Conservation (phyloP, 345 rosid genomes). For the Kandelia obovata region DNA sequence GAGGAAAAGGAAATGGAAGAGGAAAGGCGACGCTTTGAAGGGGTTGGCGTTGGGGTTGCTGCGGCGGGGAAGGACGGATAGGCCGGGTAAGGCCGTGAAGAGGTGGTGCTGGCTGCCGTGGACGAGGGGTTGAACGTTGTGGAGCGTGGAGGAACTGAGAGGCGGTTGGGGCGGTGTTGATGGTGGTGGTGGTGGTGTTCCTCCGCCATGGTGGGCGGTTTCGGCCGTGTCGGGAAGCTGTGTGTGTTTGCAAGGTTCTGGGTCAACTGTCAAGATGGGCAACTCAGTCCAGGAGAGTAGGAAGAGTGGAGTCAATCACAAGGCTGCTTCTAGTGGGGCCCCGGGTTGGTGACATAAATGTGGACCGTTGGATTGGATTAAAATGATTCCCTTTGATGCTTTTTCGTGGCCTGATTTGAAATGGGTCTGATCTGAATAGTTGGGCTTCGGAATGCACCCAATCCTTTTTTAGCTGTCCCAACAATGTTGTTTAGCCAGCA, state of each 20-base stretch:
- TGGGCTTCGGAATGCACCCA: too few relatives aligned
- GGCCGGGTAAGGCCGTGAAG: conserved; percentile 18
- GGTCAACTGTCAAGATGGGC: not conserved
- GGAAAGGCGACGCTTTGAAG: conserved; percentile 55
- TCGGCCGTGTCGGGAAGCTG: not conserved
- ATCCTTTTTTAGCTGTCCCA: too few relatives aligned
- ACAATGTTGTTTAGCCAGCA: conserved; percentile 28
- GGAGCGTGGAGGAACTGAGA: conserved; percentile 52
- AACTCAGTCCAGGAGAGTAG: not conserved
- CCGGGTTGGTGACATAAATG: too few relatives aligned
- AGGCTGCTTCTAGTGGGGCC: too few relatives aligned
- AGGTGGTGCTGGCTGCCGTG: conserved; percentile 11
- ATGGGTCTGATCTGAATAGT: too few relatives aligned
- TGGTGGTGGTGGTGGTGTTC: conserved; percentile 30
- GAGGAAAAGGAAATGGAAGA: conserved; percentile 22
- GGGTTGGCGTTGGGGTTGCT: conserved; percentile 64
- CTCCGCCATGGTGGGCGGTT: conserved; percentile 45
- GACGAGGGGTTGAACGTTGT: conserved; percentile 10
- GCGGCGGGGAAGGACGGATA: conserved; percentile 42
- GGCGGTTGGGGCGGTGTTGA: conserved; percentile 69
- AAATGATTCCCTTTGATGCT: too few relatives aligned
- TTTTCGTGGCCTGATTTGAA: too few relatives aligned
- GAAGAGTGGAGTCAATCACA: too few relatives aligned
- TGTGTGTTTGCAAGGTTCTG: not conserved
- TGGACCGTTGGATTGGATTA: too few relatives aligned